Conservation (phyloP, 1,284 basidiomycete genomes). For the Ganoderma multipileum region DNA sequence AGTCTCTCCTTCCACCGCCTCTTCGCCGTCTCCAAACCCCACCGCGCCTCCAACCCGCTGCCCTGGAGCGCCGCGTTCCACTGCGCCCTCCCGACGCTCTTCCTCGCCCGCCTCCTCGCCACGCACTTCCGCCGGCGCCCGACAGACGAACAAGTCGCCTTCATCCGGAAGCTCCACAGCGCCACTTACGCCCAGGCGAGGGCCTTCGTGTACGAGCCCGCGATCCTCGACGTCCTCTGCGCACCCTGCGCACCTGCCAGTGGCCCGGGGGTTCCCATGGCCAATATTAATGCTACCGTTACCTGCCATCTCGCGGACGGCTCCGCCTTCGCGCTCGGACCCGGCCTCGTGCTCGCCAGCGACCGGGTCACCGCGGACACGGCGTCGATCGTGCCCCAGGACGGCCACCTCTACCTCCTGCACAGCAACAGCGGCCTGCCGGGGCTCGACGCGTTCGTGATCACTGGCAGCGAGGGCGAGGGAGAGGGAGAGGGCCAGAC, state of each 20-base stretch:
- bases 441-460: background rate
- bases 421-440: background rate
- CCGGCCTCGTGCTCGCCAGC: background rate
- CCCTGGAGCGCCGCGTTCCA: background rate
- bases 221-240: background rate
- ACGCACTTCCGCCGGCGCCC: background rate
- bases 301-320: background rate
- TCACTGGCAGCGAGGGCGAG: too few species aligned
- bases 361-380: background rate
- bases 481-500: background rate
- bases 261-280: too few species aligned
- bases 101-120: background rate
- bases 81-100: background rate
- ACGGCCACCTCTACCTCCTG: background rate
- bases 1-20: background rate
- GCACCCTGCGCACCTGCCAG: too few species aligned
- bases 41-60: background rate
- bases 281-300: too few species aligned
- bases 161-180: background rate
- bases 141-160: background rate
- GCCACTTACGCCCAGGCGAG: background rate
- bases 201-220: background rate
- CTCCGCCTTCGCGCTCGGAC: background rate
- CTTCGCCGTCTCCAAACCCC: background rate
- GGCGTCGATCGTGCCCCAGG: background rate